These are phyloP conservation scores for Ballota nigra DNA, from an alignment of 257 asterid genomes.

Conservation along the genomic window DNA sequence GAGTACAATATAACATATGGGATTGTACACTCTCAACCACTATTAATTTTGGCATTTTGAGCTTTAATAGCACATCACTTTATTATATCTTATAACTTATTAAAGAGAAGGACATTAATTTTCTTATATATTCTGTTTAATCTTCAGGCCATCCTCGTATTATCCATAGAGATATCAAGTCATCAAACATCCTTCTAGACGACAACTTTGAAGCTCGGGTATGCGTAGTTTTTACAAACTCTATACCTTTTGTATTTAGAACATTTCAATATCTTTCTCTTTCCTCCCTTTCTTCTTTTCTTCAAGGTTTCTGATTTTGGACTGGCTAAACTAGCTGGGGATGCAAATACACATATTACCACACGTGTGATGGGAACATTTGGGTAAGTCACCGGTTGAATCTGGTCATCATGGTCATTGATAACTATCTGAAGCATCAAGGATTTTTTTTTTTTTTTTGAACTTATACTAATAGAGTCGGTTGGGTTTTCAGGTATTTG, in stretches of 20 bases:
- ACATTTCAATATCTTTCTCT: not conserved
- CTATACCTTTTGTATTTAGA: not conserved
- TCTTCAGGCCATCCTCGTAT: constrained; percentile 77
- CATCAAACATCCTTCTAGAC: constrained; percentile 78
- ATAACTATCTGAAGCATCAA: constrained; percentile 14
- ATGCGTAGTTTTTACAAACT: constrained; percentile 15
- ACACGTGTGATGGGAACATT: constrained; percentile 85
- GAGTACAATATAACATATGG: not conserved
- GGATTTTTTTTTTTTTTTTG: constrained; percentile 3
- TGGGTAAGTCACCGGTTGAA: constrained; percentile 45
- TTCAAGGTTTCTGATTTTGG: constrained; percentile 82
- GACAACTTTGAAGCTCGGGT: constrained; percentile 80
- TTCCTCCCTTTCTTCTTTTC: constrained; percentile 2
- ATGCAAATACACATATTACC: constrained; percentile 59
- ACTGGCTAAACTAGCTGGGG: constrained; percentile 70
- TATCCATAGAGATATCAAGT: constrained; percentile 83
- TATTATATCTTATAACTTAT: not conserved
- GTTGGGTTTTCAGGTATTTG: constrained; percentile 61
- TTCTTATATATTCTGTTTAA: constrained; percentile 4
- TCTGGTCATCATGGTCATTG: constrained; percentile 9
- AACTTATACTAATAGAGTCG: not conserved
- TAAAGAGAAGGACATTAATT: not conserved
- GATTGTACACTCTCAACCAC: constrained; percentile 1
- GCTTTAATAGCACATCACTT: not conserved
- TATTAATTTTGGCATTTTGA: not conserved